Evolutionary conservation across 805 yeast genomes (phyloP).

Genomic region (Candida germanica): DNA sequence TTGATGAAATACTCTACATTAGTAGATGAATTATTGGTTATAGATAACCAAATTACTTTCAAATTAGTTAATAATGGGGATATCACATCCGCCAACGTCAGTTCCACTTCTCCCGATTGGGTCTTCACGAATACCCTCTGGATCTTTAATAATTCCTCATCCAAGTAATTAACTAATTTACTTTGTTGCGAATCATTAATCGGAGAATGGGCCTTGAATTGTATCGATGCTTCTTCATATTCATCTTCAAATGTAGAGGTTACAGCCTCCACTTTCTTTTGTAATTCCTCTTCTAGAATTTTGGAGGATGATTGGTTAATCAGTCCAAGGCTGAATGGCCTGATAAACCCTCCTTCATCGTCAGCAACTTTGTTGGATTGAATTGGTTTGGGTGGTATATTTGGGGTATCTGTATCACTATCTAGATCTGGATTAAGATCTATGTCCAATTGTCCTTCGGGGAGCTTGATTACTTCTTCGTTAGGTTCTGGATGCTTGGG

Average conservation of each 20-base stretch:
- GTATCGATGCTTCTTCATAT: slow-evolving; percentile 13
- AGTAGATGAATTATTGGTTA: slow-evolving; percentile 24
- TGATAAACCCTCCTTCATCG: slow-evolving; percentile 6
- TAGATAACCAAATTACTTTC: slow-evolving; percentile 33
- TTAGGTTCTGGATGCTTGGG: slow-evolving; percentile 35
- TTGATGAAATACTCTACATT: slow-evolving; percentile 36
- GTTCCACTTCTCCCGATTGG: slow-evolving; percentile 27
- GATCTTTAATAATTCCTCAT: slow-evolving; percentile 30
- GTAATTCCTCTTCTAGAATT: slow-evolving; percentile 2
- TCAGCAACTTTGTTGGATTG: neutral
- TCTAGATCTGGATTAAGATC: slow-evolving; percentile 41
- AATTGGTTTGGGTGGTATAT: neutral
- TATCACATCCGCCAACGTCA: slow-evolving; percentile 24
- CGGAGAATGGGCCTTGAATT: slow-evolving; percentile 5
- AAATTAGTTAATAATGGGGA: slow-evolving; percentile 23
- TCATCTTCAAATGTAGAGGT: slow-evolving; percentile 32
- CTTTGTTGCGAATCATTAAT: slow-evolving; percentile 31
- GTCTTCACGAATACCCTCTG: slow-evolving; percentile 36
- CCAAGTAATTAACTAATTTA: slow-evolving; percentile 32
- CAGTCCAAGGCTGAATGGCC: neutral
- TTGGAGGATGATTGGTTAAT: neutral
- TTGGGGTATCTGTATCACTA: slow-evolving; percentile 19
- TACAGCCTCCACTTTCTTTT: slow-evolving; percentile 1
- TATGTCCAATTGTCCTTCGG: slow-evolving; percentile 23
- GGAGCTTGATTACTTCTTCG: slow-evolving; percentile 28